A percentile compares a stretch with the other conserved stretches of the same genome.
Evolutionary conservation across 1,284 basidiomycete species (phyloP).

Genomic region (Tilletia indica): DNA sequence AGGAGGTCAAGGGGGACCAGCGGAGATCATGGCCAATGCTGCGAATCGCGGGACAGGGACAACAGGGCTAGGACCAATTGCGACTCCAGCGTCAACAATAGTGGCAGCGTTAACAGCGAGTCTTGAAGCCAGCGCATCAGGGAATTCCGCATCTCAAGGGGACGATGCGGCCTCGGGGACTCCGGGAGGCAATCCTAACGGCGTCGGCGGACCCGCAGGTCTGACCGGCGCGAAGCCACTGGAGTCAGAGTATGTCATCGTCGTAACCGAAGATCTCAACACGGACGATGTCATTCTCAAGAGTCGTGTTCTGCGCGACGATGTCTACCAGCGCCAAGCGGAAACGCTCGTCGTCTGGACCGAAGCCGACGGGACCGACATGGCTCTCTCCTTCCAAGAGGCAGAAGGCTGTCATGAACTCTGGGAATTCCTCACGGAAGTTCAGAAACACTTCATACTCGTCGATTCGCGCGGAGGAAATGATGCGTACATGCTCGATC

Average conservation of each 20-base stretch:
- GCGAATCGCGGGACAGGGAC: neutral
- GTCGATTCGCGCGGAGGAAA: neutral
- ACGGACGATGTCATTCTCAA: conserved; percentile 50
- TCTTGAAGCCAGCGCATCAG: no score
- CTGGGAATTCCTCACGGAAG: conserved; percentile 93
- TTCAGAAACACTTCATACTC: conserved; percentile 72
- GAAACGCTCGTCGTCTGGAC: conserved; percentile 99
- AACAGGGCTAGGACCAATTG: no score
- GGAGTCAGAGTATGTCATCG: conserved; percentile 39
- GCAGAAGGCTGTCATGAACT: conserved; percentile 92
- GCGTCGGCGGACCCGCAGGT: no score
- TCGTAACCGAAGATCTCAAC: conserved; percentile 48
- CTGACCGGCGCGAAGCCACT: neutral
- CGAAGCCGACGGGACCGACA: conserved; percentile 87
- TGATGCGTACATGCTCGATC: conserved; percentile 9
- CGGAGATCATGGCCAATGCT: neutral
- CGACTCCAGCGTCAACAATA: neutral
- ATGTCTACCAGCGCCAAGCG: conserved; percentile 55
- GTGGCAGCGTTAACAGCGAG: neutral
- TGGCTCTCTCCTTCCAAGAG: conserved; percentile 95
- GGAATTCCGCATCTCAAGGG: neutral
- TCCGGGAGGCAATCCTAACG: conserved; percentile 25
- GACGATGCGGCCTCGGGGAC: conserved; percentile 25
- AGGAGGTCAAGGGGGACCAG: neutral
- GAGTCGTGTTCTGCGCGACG: conserved; percentile 50